phyloP scores from a whole-genome alignment of 768 basidiomycete genomes.

The Kwoniella europaea region DNA sequence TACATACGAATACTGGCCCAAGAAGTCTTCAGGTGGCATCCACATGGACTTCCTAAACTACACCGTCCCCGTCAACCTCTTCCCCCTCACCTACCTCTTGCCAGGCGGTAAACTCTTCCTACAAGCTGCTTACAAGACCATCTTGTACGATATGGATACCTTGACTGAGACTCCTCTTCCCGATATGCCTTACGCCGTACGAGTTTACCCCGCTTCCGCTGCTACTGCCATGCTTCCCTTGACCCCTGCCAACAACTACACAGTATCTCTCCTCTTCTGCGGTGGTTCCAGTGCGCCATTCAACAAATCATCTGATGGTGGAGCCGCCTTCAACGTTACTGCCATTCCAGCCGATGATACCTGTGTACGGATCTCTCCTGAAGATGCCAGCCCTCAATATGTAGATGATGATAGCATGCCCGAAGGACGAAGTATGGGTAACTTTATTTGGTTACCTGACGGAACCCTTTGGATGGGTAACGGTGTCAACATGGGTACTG shows the following conservation, averaged over 20 bases:
- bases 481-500: conserved; percentile 79
- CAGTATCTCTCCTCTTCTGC: conserved; percentile 84
- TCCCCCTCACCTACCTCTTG: conserved; percentile 77
- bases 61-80: conserved; percentile 72
- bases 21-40: conserved; percentile 70
- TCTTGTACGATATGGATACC: conserved; percentile 69
- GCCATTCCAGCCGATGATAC: conserved; percentile 67
- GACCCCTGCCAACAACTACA: conserved; percentile 85
- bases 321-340: conserved; percentile 67
- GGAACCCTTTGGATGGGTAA: conserved; percentile 58
- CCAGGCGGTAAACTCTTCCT: conserved; percentile 58
- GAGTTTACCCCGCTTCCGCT: conserved; percentile 68
- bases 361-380: conserved; percentile 82
- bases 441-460: conserved; percentile 73
- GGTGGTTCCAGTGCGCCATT: conserved; percentile 72
- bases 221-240: conserved; percentile 88
- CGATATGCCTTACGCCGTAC: conserved; percentile 65
- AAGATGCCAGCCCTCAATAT: conserved; percentile 50
- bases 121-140: conserved; percentile 60
- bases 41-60: conserved; percentile 67
- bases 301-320: conserved; percentile 70
- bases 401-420: conserved; percentile 55
- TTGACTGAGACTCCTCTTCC: conserved; percentile 66
- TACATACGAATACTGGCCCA: conserved; percentile 68
- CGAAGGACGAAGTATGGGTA: conserved; percentile 75